Evolutionary conservation across 768 basidiomycete species (phyloP), one percentile per base, ranked within the genome.

Genomic region (Mrakia blollopis): DNA sequence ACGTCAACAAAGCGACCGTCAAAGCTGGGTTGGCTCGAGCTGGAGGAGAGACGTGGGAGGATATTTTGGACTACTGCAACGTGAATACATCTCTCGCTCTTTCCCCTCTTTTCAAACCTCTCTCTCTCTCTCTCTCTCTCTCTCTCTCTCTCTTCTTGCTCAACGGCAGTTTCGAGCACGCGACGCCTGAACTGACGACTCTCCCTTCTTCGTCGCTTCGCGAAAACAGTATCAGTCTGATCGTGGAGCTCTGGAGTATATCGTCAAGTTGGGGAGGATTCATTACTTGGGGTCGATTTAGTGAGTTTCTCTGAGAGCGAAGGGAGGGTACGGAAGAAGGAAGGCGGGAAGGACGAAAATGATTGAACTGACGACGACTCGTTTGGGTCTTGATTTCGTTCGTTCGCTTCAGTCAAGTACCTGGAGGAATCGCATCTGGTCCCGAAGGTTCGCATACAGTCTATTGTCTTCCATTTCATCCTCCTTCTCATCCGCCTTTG

Each of bases 221-320:
- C 14, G 52, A 9, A 8, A n/a, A 10, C 79, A 96, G 91, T 99
- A 96, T 84, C 97, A 98, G 71, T 93, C 96, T 9, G 94, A 98
- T 80, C 89, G 94, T 37, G 93, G 93, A 37, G 92, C 94, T 80
- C 89, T 89, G 71, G 89, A 91, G 79, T 96, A 93, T 82, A 93
- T 94, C 2, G 94, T 92, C 83, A 89, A 92, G 23, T 87, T 98
- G 2, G 97, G 94, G n/a, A 91, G 93, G 84, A 92, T 98, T 14
- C 96, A 91, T 85, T 98, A 99, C 81, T 92, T 94, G 82, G 97
- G 97, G 25, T 94, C 92, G 76, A 91, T 98, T 50, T 98, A 97
- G 76, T 77, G 35, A 28, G 76, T 73, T 18, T 18, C 21, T 2
- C 7, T 68, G 0, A 2, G 14, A 16, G 14, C 44, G 44, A 47